Conservation (phyloP, 108 stramenopile genomes). For the Nannochloropsis gaditana region DNA sequence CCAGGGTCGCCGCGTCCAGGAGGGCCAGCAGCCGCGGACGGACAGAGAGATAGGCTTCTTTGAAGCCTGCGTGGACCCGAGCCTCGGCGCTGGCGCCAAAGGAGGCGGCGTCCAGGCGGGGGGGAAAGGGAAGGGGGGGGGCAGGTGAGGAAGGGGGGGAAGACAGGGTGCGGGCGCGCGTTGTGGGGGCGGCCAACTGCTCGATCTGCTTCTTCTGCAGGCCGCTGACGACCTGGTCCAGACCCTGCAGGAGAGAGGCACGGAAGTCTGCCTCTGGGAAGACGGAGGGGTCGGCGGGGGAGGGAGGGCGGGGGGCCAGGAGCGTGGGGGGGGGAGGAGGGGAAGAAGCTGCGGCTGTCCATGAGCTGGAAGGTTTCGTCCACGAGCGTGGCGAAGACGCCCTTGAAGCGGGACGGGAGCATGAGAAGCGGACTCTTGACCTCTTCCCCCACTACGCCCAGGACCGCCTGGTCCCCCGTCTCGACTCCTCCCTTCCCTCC, state of each 20-base stretch:
- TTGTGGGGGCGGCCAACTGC: not conserved
- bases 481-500: not conserved
- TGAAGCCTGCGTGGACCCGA: not conserved
- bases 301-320: not conserved
- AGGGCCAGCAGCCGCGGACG: not conserved
- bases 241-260: not conserved
- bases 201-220: not conserved
- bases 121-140: not conserved
- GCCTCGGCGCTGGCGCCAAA: not conserved
- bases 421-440: not conserved
- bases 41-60: slow-evolving; percentile 10
- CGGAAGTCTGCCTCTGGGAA: not conserved
- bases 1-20: not conserved
- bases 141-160: not conserved
- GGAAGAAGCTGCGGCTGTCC: not conserved
- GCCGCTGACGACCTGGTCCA: not conserved
- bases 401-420: not conserved
- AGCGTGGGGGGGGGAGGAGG: not conserved
- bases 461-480: not conserved
- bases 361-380: slow-evolving; percentile 11
- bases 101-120: not conserved
- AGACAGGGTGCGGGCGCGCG: not conserved
- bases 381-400: slow-evolving; percentile 1
- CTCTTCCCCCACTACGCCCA: not conserved
- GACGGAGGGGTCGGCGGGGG: not conserved